Percentiles rank a stretch among this genome's conserved stretches.
These are phyloP conservation scores for Cladorrhinum sp. DNA, from an alignment of 2,329 filamentous ascomycete species.

Conservation along the genomic window DNA sequence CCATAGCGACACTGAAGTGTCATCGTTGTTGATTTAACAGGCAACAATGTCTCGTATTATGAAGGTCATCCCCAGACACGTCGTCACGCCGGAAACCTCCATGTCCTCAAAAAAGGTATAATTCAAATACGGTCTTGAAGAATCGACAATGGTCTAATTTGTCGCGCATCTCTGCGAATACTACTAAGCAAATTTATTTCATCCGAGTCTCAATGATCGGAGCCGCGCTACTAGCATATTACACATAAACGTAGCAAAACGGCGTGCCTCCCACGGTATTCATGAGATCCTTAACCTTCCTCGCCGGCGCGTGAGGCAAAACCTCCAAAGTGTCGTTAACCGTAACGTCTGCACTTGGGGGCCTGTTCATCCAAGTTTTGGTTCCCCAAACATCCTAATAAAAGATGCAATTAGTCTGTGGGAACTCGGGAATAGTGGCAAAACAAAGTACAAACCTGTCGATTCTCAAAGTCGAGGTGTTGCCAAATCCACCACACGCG, in stretches of 20 bases:
- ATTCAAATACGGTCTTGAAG: too few species aligned
- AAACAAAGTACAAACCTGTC: slow-evolving; percentile 17
- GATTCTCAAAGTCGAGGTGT: slow-evolving; percentile 26
- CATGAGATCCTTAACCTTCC: slow-evolving; percentile 36
- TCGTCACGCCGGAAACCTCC: too few species aligned
- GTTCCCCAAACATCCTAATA: slow-evolving; percentile 38
- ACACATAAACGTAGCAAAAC: slow-evolving; percentile 44
- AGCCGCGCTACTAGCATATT: not conserved
- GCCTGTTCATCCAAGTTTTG: slow-evolving; percentile 40
- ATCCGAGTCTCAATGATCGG: too few species aligned
- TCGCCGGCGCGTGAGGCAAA: slow-evolving; percentile 34
- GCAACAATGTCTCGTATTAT: too few species aligned
- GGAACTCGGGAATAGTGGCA: not conserved
- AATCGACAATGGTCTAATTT: too few species aligned
- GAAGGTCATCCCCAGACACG: too few species aligned
- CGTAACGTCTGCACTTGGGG: slow-evolving; percentile 40
- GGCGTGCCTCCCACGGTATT: slow-evolving; percentile 39
- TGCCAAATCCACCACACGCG: slow-evolving; percentile 29
- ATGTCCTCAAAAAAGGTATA: too few species aligned
- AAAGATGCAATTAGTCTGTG: not conserved
- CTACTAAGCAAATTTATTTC: too few species aligned
- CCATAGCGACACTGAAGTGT: too few species aligned
- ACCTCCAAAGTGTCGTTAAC: slow-evolving; percentile 38
- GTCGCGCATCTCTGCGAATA: too few species aligned
- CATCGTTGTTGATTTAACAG: too few species aligned